A percentile compares a stretch with the other conserved stretches of the same genome.
These are phyloP conservation scores for Hippophae rhamnoides DNA, from an alignment of 306 rosid species.

Conservation along the genomic window DNA sequence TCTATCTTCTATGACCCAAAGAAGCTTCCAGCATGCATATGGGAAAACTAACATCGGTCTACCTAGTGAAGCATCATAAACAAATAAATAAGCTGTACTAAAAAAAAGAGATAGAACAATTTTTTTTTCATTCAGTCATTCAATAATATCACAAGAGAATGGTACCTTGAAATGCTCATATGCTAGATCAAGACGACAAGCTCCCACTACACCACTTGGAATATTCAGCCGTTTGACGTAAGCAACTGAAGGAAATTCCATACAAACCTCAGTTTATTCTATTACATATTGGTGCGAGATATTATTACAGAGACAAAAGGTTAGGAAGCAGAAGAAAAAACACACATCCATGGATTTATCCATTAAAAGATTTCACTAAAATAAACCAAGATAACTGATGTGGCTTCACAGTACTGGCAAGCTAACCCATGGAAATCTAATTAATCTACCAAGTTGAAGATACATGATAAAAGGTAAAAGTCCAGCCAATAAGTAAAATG, in stretches of 20 bases:
- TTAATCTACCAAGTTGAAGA: not conserved
- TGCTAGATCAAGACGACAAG: slow-evolving; percentile 91
- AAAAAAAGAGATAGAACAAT: not conserved
- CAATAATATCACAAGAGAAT: not conserved
- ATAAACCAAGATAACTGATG: no score
- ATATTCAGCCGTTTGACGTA: slow-evolving; percentile 84
- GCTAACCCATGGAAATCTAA: no score
- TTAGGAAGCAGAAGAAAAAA: not conserved
- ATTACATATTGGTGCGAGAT: not conserved
- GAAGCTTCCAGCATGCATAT: not conserved
- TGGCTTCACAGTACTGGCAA: no score
- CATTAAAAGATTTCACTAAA: no score
- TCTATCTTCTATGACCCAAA: not conserved
- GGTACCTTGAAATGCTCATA: slow-evolving; percentile 93
- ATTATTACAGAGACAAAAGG: not conserved
- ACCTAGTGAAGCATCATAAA: not conserved
- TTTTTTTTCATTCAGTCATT: not conserved
- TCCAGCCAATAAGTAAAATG: not conserved
- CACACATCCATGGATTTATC: not conserved
- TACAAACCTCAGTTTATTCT: slow-evolving; percentile 17
- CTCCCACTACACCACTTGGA: slow-evolving; percentile 99
- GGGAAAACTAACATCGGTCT: not conserved
- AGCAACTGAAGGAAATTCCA: slow-evolving; percentile 47
- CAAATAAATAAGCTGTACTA: not conserved
- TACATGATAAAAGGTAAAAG: not conserved